Percentiles rank a stretch among this genome's conserved stretches.
These are phyloP conservation scores for Amanita molliuscula DNA, from an alignment of 768 basidiomycete genomes.

Conservation along the genomic window DNA sequence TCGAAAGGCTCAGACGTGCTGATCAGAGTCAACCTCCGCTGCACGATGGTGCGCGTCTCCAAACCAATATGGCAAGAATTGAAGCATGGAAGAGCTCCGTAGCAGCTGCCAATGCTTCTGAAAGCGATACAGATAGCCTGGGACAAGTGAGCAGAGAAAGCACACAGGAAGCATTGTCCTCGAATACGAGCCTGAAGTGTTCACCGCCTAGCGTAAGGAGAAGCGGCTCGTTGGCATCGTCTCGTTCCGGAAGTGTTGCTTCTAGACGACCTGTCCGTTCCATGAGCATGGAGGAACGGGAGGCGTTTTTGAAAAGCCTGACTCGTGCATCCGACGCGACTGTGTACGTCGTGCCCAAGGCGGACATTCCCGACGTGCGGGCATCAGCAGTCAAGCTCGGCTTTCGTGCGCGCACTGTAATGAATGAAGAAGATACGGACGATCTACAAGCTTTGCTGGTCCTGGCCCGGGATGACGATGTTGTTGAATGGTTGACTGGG, in stretches of 20 bases:
- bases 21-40: not conserved
- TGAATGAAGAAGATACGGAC: slow-evolving; percentile 19
- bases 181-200: not conserved
- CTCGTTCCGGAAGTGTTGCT: slow-evolving; percentile 7
- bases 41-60: not conserved
- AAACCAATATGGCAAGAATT: not conserved
- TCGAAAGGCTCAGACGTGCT: slow-evolving; percentile 3
- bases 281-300: slow-evolving; percentile 44
- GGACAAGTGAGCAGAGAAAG: not conserved
- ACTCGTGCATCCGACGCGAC: slow-evolving; percentile 32
- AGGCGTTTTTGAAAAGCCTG: slow-evolving; percentile 37
- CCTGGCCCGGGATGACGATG: slow-evolving; percentile 39
- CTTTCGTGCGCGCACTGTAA: slow-evolving; percentile 32
- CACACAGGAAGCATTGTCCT: not conserved
- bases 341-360: slow-evolving; percentile 35
- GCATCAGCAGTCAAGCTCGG: slow-evolving; percentile 31
- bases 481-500: slow-evolving; percentile 29
- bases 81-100: slow-evolving; percentile 2
- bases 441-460: slow-evolving; percentile 37
- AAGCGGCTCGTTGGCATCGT: slow-evolving; percentile 6
- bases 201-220: not conserved
- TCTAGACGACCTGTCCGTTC: slow-evolving; percentile 30
- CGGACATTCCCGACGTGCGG: slow-evolving; percentile 31
- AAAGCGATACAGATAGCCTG: not conserved
- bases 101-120: not conserved